A percentile compares a stretch with the other conserved stretches of the same genome.
These are phyloP conservation scores for Gossypium sturtianum DNA, from an alignment of 345 rosid species.

Conservation along the genomic window DNA sequence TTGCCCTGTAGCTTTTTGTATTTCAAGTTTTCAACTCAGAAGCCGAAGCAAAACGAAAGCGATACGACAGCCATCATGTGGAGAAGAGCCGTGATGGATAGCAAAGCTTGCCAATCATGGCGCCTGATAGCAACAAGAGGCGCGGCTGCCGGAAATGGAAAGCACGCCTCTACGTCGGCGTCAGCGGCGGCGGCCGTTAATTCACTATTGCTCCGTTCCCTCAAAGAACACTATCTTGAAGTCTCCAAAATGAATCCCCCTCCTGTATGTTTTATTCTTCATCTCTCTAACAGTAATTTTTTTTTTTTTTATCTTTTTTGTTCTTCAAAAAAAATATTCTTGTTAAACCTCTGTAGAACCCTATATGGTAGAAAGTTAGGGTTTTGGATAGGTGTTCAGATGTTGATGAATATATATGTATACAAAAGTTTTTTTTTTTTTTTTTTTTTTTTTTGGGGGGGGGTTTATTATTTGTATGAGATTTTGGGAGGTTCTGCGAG, in stretches of 20 bases:
- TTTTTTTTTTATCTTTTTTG: background rate
- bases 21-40: background rate
- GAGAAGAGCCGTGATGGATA: conserved; percentile 37
- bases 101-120: conserved; percentile 30
- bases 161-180: conserved; percentile 1
- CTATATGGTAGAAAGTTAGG: background rate
- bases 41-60: background rate
- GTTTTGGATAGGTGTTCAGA: background rate
- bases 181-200: conserved; percentile 49
- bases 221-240: conserved; percentile 86
- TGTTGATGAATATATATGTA: background rate
- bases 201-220: conserved; percentile 78
- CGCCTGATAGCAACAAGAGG: conserved; percentile 27
- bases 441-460: background rate
- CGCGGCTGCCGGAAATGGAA: conserved; percentile 16
- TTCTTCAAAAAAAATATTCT: background rate
- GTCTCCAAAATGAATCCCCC: conserved; percentile 90
- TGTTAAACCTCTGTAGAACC: background rate
- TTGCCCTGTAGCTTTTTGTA: background rate
- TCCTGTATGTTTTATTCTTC: conserved; percentile 42
- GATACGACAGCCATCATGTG: conserved; percentile 20
- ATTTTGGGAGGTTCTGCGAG: background rate
- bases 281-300: background rate
- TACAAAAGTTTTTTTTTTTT: background rate
- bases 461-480: background rate